Evolutionary conservation across 192 early-diverging fungal genomes (phyloP).

Genomic region (Helicostylum pulchrum): DNA sequence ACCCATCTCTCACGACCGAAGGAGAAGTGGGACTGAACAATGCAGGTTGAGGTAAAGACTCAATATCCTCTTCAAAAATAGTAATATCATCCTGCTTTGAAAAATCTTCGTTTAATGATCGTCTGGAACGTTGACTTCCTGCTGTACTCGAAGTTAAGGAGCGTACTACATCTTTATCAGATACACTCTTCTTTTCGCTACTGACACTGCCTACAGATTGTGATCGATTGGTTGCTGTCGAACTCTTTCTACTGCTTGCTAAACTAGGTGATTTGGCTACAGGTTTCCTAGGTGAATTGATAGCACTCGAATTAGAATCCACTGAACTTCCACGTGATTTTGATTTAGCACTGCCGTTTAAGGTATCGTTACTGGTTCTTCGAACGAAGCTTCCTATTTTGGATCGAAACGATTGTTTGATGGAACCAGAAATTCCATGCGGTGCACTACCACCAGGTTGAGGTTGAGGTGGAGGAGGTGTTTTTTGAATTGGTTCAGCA

Average conservation of each 20-base stretch:
- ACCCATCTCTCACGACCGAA: too few relatives aligned
- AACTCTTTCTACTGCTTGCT: slow-evolving; percentile 9
- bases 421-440: not conserved
- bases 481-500: slow-evolving; percentile 2
- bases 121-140: slow-evolving; percentile 2
- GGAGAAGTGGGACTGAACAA: not conserved
- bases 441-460: not conserved
- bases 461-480: slow-evolving; percentile 23
- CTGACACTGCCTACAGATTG: not conserved
- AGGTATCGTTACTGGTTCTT: slow-evolving; percentile 9
- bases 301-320: not conserved
- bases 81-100: not conserved
- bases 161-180: slow-evolving; percentile 5
- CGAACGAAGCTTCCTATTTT: slow-evolving; percentile 10
- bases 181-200: not conserved
- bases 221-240: slow-evolving; percentile 4
- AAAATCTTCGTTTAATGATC: not conserved
- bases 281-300: not conserved
- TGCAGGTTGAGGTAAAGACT: not conserved
- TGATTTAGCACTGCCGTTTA: not conserved
- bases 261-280: not conserved
- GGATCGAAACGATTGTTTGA: slow-evolving; percentile 11
- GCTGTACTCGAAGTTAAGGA: slow-evolving; percentile 11
- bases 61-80: not conserved
- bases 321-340: not conserved